These are phyloP conservation scores for Pezicula radicicola DNA, from an alignment of 2,329 filamentous ascomycete species.

Conservation along the genomic window DNA sequence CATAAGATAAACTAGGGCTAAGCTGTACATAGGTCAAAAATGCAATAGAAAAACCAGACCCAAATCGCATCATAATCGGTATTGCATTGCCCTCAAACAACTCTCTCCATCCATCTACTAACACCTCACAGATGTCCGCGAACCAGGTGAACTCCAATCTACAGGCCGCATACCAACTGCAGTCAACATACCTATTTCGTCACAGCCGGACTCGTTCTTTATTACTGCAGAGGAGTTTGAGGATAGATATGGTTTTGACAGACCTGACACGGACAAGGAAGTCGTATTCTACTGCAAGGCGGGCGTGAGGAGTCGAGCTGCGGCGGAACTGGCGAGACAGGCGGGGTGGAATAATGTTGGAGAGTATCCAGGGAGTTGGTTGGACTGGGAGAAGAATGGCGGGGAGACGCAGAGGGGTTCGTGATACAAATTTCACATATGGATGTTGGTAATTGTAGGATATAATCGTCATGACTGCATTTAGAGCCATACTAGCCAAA, in stretches of 20 bases:
- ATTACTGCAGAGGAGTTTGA: slow-evolving; percentile 76
- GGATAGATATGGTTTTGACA: slow-evolving; percentile 74
- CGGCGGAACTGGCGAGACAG: slow-evolving; percentile 72
- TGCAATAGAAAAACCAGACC: slow-evolving; percentile 27
- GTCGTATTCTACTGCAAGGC: slow-evolving; percentile 93
- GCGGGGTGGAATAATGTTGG: slow-evolving; percentile 71
- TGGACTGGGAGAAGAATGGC: slow-evolving; percentile 77
- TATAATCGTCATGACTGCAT: background rate
- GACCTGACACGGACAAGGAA: slow-evolving; percentile 54
- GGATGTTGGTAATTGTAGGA: background rate
- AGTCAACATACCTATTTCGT: slow-evolving; percentile 77
- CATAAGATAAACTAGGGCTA: background rate
- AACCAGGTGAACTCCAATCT: slow-evolving; percentile 61
- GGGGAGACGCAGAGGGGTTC: slow-evolving; percentile 40
- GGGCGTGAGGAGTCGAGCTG: slow-evolving; percentile 76
- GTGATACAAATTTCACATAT: background rate
- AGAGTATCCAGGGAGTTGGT: slow-evolving; percentile 73
- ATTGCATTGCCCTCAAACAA: slow-evolving; percentile 14
- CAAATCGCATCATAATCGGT: slow-evolving; percentile 45
- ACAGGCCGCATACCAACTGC: slow-evolving; percentile 76
- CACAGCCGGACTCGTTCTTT: slow-evolving; percentile 76
- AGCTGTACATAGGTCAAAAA: slow-evolving; percentile 36
- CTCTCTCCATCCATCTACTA: background rate
- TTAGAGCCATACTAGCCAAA: no score
- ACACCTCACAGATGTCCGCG: slow-evolving; percentile 59